Conservation (phyloP, 1,284 basidiomycete genomes). For the Ceratobasidium sp. region DNA sequence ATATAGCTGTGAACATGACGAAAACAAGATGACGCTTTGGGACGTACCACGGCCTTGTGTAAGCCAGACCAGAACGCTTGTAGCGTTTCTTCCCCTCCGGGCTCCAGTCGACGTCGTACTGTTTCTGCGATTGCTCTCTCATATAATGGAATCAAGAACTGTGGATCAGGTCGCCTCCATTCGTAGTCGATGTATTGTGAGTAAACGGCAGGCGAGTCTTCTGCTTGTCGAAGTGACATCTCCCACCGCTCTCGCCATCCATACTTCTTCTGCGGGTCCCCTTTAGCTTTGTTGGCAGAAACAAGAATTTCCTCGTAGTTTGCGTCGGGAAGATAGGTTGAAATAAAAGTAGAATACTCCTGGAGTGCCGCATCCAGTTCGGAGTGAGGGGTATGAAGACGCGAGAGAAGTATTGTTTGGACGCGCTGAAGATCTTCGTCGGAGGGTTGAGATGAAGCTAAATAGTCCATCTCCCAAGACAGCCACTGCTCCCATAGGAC, state of each 20-base stretch:
- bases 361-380: constrained; percentile 82
- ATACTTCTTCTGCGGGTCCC: constrained; percentile 70
- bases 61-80: constrained; percentile 76
- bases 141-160: constrained; percentile 73
- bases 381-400: constrained; percentile 59
- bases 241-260: constrained; percentile 74
- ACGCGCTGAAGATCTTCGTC: constrained; percentile 54
- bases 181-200: constrained; percentile 76
- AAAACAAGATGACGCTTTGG: constrained; percentile 52
- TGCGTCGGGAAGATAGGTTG: constrained; percentile 75
- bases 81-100: constrained; percentile 70
- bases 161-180: constrained; percentile 74
- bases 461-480: constrained; percentile 43
- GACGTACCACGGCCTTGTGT: constrained; percentile 68
- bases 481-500: constrained; percentile 53
- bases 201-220: constrained; percentile 71
- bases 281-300: constrained; percentile 76
- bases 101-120: constrained; percentile 56
- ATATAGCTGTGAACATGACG: constrained; percentile 18
- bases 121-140: constrained; percentile 85
- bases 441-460: constrained; percentile 49
- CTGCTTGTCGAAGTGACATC: constrained; percentile 67
- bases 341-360: constrained; percentile 89
- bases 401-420: constrained; percentile 57
- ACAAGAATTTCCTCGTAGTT: constrained; percentile 85